Evolutionary conservation across 352 stramenopile genomes (phyloP), one percentile per base, ranked within the genome.

Genomic region (Phytophthora citrophthora): DNA sequence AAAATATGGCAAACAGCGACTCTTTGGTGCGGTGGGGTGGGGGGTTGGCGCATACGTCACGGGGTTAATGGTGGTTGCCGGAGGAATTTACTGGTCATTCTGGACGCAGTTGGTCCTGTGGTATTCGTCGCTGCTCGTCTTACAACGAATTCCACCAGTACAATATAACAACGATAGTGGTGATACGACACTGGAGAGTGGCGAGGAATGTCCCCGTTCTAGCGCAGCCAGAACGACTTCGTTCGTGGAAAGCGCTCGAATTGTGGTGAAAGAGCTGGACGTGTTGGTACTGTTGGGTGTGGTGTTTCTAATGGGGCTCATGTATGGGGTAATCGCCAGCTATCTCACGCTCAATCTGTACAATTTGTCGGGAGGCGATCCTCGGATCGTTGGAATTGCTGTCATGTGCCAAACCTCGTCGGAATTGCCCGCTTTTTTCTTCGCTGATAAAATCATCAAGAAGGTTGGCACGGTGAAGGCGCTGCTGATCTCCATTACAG

Each of bases 401-500:
- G 89, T 90, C 49, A 74, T 86, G 72, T 88, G 79, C 41, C 79
- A 94, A 64, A 94, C 83, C 3, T 64, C 78, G 5, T 92, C 83
- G 6, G 85, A 94, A 68, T 65, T 94, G 6, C 85, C 85, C n/a
- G 83, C 83, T 3, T 94, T 94, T 53, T 94, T 91, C 57, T 91
- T 81, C 53, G 84, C 85, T 18, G 71, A 91, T 45, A 64, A 59
- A 26, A 86, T 92, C 56, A 86, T 92, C 59, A 68, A 84, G 48
- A 75, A 73, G 23, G 67, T 91, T 38, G 83, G 85, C 27, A 89
- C 76, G 4, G 68, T 77, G 18, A 70, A 70, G 7, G 74, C 81
- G 27, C 31, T 88, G 9, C 34, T 79, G 26, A 23, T 84, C 5
- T 80, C 72, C 5, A 69, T 84, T 24, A 46, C 69, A 15, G 79